Evolutionary conservation across 1,284 basidiomycete species (phyloP), one percentile per base, ranked within the genome.

Genomic region (Amylostereum areolatum): DNA sequence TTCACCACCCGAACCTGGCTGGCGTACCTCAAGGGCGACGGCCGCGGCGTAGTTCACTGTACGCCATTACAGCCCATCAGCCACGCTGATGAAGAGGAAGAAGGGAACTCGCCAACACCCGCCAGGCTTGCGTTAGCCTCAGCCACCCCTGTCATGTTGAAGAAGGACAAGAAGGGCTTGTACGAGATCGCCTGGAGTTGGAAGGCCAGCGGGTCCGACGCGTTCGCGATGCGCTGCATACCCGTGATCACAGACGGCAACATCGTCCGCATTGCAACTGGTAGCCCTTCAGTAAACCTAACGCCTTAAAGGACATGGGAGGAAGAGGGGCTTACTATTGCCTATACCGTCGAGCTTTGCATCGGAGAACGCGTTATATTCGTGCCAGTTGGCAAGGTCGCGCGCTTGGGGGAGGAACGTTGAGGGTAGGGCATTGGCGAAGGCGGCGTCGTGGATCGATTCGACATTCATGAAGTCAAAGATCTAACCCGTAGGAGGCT

Each of bases 391-490:
- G 1, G 75, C 77, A 39, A 77, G 68, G 18, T 59, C 65, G n/a
- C 69, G 69, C 6, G 70, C 68, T 53, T 72, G 69, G 8, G 61
- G 60, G 28, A 71, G 64, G 50, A 63, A 67, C 2, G 63, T 61
- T 0, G 62, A 50, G 1, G 67, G 66, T 6, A 69, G 60, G 1
- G 49, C 51, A 31, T 58, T 48, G 18, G 57, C 51, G 49, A 70
- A 74, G 0, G 65, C 65, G 24, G 61, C 64, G 57, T 75, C 71
- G 59, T 78, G 74, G 46, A 77, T 75, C 47, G 66, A 71, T 45
- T 78, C 65, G 32, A 79, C 75, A 61, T 78, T 78, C 61, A 78
- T 69, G 58, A 66, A 74, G 54, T 75, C 76, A 54, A 71, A 80
- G 30, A 80, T 66, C 67, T 71, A 48, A 10, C n/a, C n/a, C n/a